Percentiles rank a stretch among this genome's conserved stretches.
Conservation (phyloP, 2,329 filamentous ascomycete genomes). For the Teratosphaeria gauchensis region DNA sequence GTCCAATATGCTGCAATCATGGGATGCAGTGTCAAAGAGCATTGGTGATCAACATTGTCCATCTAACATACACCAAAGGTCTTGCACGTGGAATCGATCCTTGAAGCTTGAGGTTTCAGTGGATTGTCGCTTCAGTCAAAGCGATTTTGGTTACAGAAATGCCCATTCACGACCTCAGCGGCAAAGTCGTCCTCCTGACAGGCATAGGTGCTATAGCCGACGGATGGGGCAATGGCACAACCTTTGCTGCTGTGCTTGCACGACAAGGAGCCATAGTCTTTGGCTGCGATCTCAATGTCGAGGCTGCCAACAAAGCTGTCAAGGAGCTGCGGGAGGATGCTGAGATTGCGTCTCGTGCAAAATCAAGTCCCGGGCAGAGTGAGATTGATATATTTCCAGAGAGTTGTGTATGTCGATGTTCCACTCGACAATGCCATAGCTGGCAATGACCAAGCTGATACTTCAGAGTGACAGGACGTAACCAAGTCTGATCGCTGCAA, state of each 20-base stretch:
- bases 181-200: constrained; percentile 38
- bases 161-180: constrained; percentile 14
- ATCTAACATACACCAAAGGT: no score
- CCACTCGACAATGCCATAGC: background rate
- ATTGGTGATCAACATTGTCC: no score
- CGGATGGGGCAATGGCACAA: constrained; percentile 35
- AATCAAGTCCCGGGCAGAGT: constrained; percentile 5
- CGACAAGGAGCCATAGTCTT: constrained; percentile 41
- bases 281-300: constrained; percentile 39
- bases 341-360: constrained; percentile 11
- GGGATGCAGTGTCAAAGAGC: no score
- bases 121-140: background rate
- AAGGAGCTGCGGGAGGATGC: constrained; percentile 15
- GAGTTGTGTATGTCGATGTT: constrained; percentile 10
- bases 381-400: constrained; percentile 15
- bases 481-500: constrained; percentile 45
- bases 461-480: constrained; percentile 31
- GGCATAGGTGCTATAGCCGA: constrained; percentile 36
- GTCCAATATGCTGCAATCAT: background rate
- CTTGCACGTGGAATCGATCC: no score
- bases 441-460: background rate
- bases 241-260: constrained; percentile 38
- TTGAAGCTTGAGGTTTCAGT: background rate
- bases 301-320: constrained; percentile 16
- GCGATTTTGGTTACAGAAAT: background rate